Evolutionary conservation across 2,329 filamentous ascomycete species (phyloP).

Genomic region (Ascochyta clinopodiicola): DNA sequence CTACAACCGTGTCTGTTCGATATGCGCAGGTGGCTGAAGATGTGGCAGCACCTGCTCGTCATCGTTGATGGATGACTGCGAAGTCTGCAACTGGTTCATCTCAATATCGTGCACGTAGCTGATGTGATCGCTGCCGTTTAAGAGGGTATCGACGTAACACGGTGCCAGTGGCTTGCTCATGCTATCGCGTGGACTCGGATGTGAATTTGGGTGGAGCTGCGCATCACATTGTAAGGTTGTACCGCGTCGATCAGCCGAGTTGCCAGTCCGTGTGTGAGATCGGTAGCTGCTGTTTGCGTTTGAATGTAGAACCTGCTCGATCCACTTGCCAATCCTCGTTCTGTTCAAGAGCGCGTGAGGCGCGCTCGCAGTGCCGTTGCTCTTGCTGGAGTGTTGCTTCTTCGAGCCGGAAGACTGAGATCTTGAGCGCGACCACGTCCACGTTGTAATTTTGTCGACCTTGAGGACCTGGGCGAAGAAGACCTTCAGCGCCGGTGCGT

Average conservation of each 20-base stretch:
- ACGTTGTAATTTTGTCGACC: not conserved
- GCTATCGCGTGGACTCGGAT: not conserved
- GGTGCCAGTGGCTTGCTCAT: not conserved
- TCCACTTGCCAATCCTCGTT: not conserved
- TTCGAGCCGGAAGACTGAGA: not conserved
- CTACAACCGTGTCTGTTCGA: not conserved
- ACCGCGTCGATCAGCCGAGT: not conserved
- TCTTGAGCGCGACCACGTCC: not conserved
- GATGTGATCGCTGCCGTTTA: not conserved
- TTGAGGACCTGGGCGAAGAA: constrained; percentile 26
- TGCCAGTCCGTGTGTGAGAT: not conserved
- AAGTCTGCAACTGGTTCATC: not conserved
- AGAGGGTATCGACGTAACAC: not conserved
- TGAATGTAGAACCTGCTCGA: not conserved
- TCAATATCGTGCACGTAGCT: not conserved
- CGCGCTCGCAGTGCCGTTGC: not conserved
- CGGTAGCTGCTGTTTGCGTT: not conserved
- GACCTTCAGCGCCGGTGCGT: constrained; percentile 31
- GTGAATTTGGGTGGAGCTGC: not conserved
- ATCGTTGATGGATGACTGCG: not conserved
- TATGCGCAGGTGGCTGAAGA: not conserved
- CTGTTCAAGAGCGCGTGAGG: not conserved
- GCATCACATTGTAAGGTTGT: not conserved
- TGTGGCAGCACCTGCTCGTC: not conserved
- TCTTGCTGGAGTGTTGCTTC: not conserved